Evolutionary conservation across 1,284 basidiomycete genomes (phyloP).

Genomic region (Wolfiporia cocos): DNA sequence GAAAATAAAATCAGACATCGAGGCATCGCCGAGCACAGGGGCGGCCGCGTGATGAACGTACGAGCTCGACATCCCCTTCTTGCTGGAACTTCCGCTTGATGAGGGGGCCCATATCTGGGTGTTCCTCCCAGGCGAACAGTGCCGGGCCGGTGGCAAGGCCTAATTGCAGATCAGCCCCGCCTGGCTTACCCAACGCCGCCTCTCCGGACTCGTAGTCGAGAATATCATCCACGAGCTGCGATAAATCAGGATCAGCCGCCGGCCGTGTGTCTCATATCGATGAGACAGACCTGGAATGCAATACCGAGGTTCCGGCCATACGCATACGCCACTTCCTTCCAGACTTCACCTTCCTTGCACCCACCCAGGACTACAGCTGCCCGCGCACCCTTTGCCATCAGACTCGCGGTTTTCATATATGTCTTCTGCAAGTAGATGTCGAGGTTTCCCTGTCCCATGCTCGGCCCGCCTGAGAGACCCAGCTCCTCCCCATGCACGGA

Average conservation of each 20-base stretch:
- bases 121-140: constrained; percentile 92
- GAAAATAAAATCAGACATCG: constrained; percentile 7
- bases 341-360: constrained; percentile 71
- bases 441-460: constrained; percentile 56
- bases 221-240: constrained; percentile 88
- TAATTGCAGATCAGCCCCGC: constrained; percentile 80
- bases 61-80: constrained; percentile 82
- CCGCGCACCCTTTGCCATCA: constrained; percentile 92
- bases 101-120: constrained; percentile 76
- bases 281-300: constrained; percentile 77
- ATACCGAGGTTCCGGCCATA: constrained; percentile 90
- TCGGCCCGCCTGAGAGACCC: constrained; percentile 20
- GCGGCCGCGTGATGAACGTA: constrained; percentile 29
- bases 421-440: constrained; percentile 89
- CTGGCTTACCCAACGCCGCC: constrained; percentile 76
- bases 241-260: too few relatives aligned
- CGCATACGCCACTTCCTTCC: constrained; percentile 93
- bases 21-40: neutral
- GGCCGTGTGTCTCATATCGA: too few relatives aligned
- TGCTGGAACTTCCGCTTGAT: constrained; percentile 82
- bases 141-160: constrained; percentile 91
- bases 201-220: constrained; percentile 77
- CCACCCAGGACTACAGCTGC: constrained; percentile 90
- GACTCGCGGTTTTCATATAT: constrained; percentile 93
- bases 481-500: constrained; percentile 34